Conservation (phyloP, 75 land plant species). For the Picea sitchensis region DNA sequence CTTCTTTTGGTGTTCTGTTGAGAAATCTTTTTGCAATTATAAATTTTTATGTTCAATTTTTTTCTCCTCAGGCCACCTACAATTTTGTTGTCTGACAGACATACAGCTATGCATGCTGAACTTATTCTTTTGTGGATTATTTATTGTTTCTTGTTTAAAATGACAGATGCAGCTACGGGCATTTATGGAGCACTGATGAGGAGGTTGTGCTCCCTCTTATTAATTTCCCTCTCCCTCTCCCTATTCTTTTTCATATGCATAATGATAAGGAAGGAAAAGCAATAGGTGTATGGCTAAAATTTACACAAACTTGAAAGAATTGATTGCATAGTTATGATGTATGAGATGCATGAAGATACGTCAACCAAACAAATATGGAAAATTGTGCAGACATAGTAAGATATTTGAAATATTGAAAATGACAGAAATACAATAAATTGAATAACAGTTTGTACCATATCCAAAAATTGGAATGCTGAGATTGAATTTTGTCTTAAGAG, state of each 20-base stretch:
- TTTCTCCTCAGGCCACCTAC: not conserved
- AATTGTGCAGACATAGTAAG: too few species aligned
- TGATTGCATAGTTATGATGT: not conserved
- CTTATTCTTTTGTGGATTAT: not conserved
- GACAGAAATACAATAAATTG: too few species aligned
- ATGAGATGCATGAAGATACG: too few species aligned
- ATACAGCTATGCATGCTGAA: not conserved
- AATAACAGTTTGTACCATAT: too few species aligned
- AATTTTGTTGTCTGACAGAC: not conserved
- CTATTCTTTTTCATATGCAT: not conserved
- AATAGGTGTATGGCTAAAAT: not conserved
- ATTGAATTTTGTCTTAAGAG: too few species aligned
- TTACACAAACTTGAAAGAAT: conserved; percentile 7
- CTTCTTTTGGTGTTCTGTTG: not conserved
- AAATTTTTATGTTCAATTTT: not conserved
- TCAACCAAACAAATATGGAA: too few species aligned
- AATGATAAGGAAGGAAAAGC: not conserved
- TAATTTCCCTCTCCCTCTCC: not conserved
- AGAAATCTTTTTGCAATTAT: not conserved
- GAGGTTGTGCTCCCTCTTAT: conserved; percentile 36
- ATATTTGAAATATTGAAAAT: too few species aligned
- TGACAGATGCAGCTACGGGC: conserved; percentile 94
- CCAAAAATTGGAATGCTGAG: too few species aligned
- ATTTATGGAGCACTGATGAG: conserved; percentile 73
- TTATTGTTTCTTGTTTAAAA: conserved; percentile 9